A percentile compares a stretch with the other conserved stretches of the same genome.
These are phyloP conservation scores for Leccinum griseonigrum DNA, from an alignment of 1,284 basidiomycete genomes.

Conservation along the genomic window DNA sequence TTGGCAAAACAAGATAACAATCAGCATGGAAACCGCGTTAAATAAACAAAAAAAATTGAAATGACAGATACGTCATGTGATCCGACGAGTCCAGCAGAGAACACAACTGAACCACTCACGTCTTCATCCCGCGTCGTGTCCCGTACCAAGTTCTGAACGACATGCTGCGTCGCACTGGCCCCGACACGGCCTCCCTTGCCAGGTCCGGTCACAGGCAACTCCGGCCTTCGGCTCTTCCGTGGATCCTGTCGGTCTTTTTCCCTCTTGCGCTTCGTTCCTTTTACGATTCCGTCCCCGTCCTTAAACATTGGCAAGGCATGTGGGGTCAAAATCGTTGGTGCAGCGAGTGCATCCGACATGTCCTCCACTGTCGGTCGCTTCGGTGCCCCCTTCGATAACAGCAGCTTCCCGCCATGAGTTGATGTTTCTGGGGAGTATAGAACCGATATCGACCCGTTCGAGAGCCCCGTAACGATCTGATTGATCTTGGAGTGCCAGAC, in stretches of 20 bases:
- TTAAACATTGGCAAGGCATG: constrained; percentile 88
- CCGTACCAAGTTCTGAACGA: constrained; percentile 90
- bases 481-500: constrained; percentile 97
- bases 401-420: constrained; percentile 87
- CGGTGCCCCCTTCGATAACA: constrained; percentile 74
- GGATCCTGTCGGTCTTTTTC: constrained; percentile 88
- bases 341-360: constrained; percentile 79
- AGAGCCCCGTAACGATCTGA: constrained; percentile 87
- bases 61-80: constrained; percentile 15
- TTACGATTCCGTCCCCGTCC: constrained; percentile 69
- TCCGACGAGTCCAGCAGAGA: constrained; percentile 6
- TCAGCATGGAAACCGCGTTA: constrained; percentile 4
- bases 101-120: constrained; percentile 56
- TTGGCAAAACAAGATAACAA: constrained; percentile 20
- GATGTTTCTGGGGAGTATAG: constrained; percentile 89
- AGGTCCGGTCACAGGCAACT: constrained; percentile 88
- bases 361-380: constrained; percentile 77
- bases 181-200: constrained; percentile 94
- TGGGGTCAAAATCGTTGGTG: constrained; percentile 84
- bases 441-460: constrained; percentile 86
- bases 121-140: constrained; percentile 89
- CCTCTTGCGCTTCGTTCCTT: constrained; percentile 78
- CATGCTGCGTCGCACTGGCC: constrained; percentile 90
- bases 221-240: constrained; percentile 86
- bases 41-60: constrained; percentile 7